Evolutionary conservation across 306 rosid species (phyloP), one percentile per base, ranked within the genome.

Genomic region (Pyrus betulifolia): DNA sequence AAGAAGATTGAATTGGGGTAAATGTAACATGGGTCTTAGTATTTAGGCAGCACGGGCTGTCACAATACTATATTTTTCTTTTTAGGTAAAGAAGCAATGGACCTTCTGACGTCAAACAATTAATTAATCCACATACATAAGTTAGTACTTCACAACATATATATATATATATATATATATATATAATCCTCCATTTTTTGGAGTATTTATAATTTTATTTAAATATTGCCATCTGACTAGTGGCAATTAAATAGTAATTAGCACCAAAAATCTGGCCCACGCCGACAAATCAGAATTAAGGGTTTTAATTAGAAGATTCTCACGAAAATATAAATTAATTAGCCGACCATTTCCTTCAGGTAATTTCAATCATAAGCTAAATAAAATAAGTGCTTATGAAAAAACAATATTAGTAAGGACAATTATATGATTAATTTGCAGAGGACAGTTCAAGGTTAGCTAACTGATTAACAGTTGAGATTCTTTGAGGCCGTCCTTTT

Each of bases 201-300:
- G 12, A 14, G 6, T 25, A 38, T 77, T 74, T 58, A 22, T 58
- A 21, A 21, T n/a, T 22, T 18, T 25, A 63, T 61, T 69, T 77
- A 15, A 77, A 17, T 67, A 22, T 15, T 55, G 40, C 15, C 30
- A 60, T 23, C 30, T 74, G 11, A 15, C 42, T 27, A 58, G 30
- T 49, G 69, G 57, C 44, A 55, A 67, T 55, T 35, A 35, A 44
- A 38, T 66, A 66, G 23, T 45, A 66, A 40, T 60, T 67, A 71
- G 58, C 63, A 70, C 71, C 66, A 21, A 65, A 70, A 14, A 28
- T 45, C 69, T 80, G 72, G 60, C 85, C 64, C 76, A 84, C 27
- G 82, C 92, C 87, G 93, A 87, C 97, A 89, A 84, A 85, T 88
- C 76, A 80, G 33, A 86, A 79, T 70, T 70, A 85, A 78, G 85